Evolutionary conservation across 2,329 filamentous ascomycete genomes (phyloP).

Genomic region (Penicillium decumbens): DNA sequence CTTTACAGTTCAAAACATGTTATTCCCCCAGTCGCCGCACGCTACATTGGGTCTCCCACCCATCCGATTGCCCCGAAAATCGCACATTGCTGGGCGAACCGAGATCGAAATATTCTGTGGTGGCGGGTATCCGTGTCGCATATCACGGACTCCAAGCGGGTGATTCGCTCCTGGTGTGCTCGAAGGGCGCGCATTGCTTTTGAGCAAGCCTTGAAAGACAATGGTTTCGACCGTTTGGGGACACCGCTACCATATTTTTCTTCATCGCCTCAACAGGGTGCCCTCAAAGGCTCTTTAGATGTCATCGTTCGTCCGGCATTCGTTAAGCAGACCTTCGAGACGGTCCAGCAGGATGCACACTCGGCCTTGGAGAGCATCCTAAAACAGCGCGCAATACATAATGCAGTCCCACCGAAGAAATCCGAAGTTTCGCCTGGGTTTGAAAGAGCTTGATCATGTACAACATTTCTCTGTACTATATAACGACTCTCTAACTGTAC

Average conservation of each 20-base stretch:
- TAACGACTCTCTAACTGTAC: constrained; percentile 6
- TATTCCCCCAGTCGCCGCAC: constrained; percentile 27
- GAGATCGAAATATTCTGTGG: constrained; percentile 45
- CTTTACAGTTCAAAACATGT: constrained; percentile 23
- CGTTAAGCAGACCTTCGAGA: constrained; percentile 20
- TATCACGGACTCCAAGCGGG: constrained; percentile 34
- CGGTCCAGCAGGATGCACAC: constrained; percentile 23
- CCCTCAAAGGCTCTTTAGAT: constrained; percentile 38
- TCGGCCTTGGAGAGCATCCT: constrained; percentile 9
- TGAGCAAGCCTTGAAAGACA: constrained; percentile 41
- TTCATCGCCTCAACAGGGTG: not conserved
- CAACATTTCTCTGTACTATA: constrained; percentile 9
- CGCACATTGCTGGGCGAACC: constrained; percentile 33
- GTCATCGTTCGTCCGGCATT: constrained; percentile 21
- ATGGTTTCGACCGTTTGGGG: constrained; percentile 43
- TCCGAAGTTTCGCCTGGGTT: not conserved
- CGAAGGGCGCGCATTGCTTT: constrained; percentile 47
- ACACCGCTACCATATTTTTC: constrained; percentile 2
- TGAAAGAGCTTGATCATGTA: not conserved
- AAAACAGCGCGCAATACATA: constrained; percentile 2
- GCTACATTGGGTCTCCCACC: constrained; percentile 25
- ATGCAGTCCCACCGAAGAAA: not conserved
- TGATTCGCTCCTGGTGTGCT: constrained; percentile 46
- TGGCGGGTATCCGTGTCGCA: constrained; percentile 41
- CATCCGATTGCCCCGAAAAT: constrained; percentile 40